Percentiles rank a stretch among this genome's conserved stretches.
Conservation (phyloP, 192 early-diverging fungal species). For the Coemansia sp. region DNA sequence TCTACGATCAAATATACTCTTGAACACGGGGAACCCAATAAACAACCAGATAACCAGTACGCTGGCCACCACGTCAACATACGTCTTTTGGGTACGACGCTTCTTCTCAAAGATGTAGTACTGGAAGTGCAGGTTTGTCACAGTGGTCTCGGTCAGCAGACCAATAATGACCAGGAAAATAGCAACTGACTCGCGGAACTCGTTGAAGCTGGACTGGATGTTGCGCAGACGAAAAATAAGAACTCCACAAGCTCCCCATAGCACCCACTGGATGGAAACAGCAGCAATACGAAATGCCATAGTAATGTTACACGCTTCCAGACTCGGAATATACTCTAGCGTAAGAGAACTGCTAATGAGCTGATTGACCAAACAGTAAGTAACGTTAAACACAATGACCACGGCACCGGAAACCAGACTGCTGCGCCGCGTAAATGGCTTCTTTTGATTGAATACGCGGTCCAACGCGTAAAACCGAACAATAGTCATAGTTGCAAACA, state of each 20-base stretch:
- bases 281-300: slow-evolving; percentile 28
- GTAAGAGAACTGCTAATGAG: slow-evolving; percentile 14
- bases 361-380: slow-evolving; percentile 20
- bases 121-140: slow-evolving; percentile 28
- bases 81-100: slow-evolving; percentile 41
- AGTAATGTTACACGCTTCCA: slow-evolving; percentile 27
- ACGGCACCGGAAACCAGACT: slow-evolving; percentile 13
- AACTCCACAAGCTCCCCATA: slow-evolving; percentile 31
- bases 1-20: slow-evolving; percentile 40
- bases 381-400: slow-evolving; percentile 14
- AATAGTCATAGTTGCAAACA: slow-evolving; percentile 31
- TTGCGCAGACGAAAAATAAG: slow-evolving; percentile 21
- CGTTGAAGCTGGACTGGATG: slow-evolving; percentile 46
- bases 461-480: slow-evolving; percentile 44
- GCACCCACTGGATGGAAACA: slow-evolving; percentile 31
- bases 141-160: slow-evolving; percentile 29
- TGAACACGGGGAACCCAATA: slow-evolving; percentile 35
- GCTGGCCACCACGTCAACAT: slow-evolving; percentile 27
- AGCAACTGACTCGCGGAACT: slow-evolving; percentile 44
- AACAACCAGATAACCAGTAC: slow-evolving; percentile 42
- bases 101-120: slow-evolving; percentile 26
- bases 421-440: slow-evolving; percentile 16
- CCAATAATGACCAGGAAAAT: slow-evolving; percentile 33
- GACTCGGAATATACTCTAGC: not conserved
- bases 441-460: slow-evolving; percentile 10